Conservation (phyloP, 2,329 filamentous ascomycete species). For the Microsporum canis region DNA sequence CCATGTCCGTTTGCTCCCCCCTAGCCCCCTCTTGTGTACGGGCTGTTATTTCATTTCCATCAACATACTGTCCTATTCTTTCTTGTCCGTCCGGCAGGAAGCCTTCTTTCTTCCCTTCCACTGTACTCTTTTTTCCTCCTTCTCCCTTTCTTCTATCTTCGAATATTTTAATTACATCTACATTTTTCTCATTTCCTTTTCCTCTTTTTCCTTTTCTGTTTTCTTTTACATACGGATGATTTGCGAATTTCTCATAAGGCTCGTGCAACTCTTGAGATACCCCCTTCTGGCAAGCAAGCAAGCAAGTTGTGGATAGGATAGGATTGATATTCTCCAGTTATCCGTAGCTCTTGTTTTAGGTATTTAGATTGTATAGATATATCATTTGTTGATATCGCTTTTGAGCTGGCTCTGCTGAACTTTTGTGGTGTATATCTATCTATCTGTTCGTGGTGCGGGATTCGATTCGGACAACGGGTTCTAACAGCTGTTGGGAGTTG, state of each 20-base stretch:
- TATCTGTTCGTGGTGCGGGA: neutral
- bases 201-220: neutral
- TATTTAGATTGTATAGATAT: constrained; percentile 1
- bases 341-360: neutral
- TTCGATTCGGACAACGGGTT: neutral
- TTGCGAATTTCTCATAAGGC: constrained; percentile 2
- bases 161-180: neutral
- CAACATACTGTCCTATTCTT: neutral
- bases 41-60: neutral
- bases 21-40: neutral
- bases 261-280: constrained; percentile 4
- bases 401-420: neutral
- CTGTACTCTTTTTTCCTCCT: neutral
- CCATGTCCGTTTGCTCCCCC: neutral
- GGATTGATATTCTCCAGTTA: neutral
- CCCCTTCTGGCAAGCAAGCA: neutral
- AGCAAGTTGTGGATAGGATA: neutral
- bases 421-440: neutral
- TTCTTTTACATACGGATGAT: constrained; percentile 1
- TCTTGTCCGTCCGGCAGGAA: neutral
- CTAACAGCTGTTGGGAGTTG: neutral
- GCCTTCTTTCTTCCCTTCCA: neutral
- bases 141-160: neutral
- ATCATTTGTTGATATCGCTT: neutral
- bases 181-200: neutral